These are phyloP conservation scores for Sporothrix pallida DNA, from an alignment of 2,329 filamentous ascomycete genomes.

Conservation along the genomic window DNA sequence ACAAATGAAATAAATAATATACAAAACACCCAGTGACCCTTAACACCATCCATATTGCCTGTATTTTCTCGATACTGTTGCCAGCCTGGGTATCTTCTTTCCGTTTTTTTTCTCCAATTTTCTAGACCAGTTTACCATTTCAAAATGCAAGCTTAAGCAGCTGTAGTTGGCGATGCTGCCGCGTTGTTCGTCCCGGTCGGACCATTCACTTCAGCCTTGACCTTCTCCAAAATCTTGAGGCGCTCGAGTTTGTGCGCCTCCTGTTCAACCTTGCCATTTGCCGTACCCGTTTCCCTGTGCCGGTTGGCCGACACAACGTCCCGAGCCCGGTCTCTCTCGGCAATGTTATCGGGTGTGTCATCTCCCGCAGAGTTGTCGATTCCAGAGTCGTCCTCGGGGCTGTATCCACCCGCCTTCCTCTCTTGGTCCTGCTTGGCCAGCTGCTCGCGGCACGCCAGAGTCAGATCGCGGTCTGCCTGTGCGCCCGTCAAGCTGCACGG, in stretches of 20 bases:
- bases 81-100: constrained; percentile 4
- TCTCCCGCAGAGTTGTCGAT: not conserved
- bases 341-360: not conserved
- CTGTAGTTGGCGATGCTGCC: not conserved
- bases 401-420: not conserved
- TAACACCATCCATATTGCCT: not conserved
- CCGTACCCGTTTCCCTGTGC: too few species aligned
- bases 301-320: not conserved
- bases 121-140: not conserved
- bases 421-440: constrained; percentile 4
- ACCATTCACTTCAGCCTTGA: not conserved
- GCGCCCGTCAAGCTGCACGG: constrained; percentile 18
- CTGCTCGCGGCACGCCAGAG: constrained; percentile 8
- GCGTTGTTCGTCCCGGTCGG: not conserved
- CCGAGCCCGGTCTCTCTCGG: not conserved
- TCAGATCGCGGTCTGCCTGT: not conserved
- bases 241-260: constrained; percentile 13
- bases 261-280: not conserved
- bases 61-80: not conserved
- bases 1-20: not conserved
- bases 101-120: not conserved
- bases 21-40: not conserved
- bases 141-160: not conserved
- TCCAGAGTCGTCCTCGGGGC: not conserved
- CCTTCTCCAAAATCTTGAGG: constrained; percentile 7